Conservation (phyloP, 768 basidiomycete genomes). For the Leccinum pellstonianum region DNA sequence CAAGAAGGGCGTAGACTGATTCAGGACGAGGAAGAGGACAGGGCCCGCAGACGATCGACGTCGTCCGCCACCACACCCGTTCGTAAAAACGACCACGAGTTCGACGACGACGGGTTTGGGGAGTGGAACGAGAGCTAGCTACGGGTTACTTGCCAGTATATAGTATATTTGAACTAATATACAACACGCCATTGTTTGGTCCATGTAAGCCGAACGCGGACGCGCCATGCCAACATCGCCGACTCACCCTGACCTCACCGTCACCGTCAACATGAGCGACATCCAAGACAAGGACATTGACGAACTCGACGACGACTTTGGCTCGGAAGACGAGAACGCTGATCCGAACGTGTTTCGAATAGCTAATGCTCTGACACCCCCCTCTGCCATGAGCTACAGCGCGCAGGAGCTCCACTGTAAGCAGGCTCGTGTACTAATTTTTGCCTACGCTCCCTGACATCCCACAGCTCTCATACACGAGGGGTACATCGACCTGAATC, state of each 20-base stretch:
- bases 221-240: neutral
- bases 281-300: conserved; percentile 42
- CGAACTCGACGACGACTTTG: conserved; percentile 47
- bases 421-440: conserved; percentile 8
- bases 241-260: conserved; percentile 7
- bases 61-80: conserved; percentile 40
- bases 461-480: neutral
- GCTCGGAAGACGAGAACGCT: conserved; percentile 38
- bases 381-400: conserved; percentile 41
- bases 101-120: conserved; percentile 35
- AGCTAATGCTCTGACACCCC: conserved; percentile 40
- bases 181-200: neutral
- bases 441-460: conserved; percentile 3
- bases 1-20: conserved; percentile 44
- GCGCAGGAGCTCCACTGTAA: conserved; percentile 48
- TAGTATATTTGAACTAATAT: neutral
- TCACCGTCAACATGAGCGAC: conserved; percentile 18
- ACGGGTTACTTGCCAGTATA: neutral
- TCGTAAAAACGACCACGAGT: conserved; percentile 14
- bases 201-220: neutral
- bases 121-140: conserved; percentile 27
- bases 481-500: conserved; percentile 45
- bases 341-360: conserved; percentile 45
- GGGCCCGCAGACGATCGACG: conserved; percentile 32
- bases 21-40: conserved; percentile 33